These are phyloP conservation scores for Citrus trifoliata DNA, from an alignment of 345 rosid genomes.

Conservation along the genomic window DNA sequence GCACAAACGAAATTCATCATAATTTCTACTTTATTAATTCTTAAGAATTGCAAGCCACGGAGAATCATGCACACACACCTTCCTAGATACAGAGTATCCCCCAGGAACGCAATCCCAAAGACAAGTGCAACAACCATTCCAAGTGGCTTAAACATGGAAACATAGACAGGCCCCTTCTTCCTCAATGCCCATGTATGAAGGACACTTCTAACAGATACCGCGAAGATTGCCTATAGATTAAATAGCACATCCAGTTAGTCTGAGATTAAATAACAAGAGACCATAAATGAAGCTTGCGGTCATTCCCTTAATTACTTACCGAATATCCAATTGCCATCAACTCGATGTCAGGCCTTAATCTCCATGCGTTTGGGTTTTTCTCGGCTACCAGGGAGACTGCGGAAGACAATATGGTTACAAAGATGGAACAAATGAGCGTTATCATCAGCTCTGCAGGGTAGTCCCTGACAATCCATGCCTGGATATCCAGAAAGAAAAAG, in stretches of 20 bases:
- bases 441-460: slow-evolving; percentile 24
- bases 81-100: slow-evolving; percentile 36
- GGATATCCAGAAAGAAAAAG: not conserved
- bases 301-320: slow-evolving; percentile 13
- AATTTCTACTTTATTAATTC: not conserved
- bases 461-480: slow-evolving; percentile 22
- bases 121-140: slow-evolving; percentile 32
- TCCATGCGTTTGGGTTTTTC: slow-evolving; percentile 27
- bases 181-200: slow-evolving; percentile 31
- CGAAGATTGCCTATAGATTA: slow-evolving; percentile 30
- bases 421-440: slow-evolving; percentile 9
- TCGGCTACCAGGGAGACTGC: slow-evolving; percentile 14
- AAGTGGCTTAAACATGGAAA: slow-evolving; percentile 33
- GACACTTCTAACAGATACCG: slow-evolving; percentile 18
- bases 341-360: slow-evolving; percentile 11
- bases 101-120: slow-evolving; percentile 32
- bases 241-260: not conserved
- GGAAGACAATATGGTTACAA: slow-evolving; percentile 16
- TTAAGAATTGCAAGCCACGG: not conserved
- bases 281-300: not conserved
- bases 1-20: not conserved
- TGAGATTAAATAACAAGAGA: not conserved
- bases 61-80: slow-evolving; percentile 7
- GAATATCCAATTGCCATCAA: slow-evolving; percentile 20
- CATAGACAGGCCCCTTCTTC: slow-evolving; percentile 28